Evolutionary conservation across 2,329 filamentous ascomycete species (phyloP).

Genomic region (Microdochium bolleyi): DNA sequence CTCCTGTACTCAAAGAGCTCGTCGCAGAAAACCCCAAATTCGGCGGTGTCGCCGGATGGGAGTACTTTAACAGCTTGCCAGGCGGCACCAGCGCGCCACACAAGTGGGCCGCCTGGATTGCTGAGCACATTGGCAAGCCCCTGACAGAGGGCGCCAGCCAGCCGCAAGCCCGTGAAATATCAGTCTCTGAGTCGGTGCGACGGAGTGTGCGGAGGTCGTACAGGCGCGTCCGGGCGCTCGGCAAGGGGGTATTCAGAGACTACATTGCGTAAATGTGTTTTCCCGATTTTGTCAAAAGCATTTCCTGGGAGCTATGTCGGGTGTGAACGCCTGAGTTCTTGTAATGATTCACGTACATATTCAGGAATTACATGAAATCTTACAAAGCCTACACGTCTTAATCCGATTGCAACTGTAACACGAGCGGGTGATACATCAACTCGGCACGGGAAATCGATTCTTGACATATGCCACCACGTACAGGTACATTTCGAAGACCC

Average conservation of each 20-base stretch:
- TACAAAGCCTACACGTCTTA: too few species aligned
- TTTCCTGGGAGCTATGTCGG: too few species aligned
- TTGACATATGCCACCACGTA: too few species aligned
- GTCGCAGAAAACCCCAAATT: constrained; percentile 54
- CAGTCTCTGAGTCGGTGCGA: constrained; percentile 14
- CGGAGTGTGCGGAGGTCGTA: constrained; percentile 13
- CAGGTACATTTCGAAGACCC: too few species aligned
- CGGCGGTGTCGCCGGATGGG: constrained; percentile 91
- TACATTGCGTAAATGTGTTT: constrained; percentile 12
- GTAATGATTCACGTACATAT: too few species aligned
- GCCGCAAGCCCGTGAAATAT: constrained; percentile 12
- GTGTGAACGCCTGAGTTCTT: too few species aligned
- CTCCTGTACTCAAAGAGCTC: constrained; percentile 31
- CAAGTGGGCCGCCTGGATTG: constrained; percentile 58
- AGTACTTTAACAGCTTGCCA: constrained; percentile 80
- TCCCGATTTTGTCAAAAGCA: not conserved
- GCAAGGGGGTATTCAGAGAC: constrained; percentile 15
- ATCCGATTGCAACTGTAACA: too few species aligned
- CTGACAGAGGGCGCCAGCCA: constrained; percentile 2
- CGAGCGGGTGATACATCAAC: too few species aligned
- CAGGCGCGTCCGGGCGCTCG: constrained; percentile 13
- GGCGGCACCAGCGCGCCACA: constrained; percentile 56
- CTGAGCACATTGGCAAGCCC: constrained; percentile 11
- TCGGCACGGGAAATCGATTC: too few species aligned
- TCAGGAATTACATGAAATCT: too few species aligned